Conservation (phyloP, 768 basidiomycete genomes). For the Suillus plorans region DNA sequence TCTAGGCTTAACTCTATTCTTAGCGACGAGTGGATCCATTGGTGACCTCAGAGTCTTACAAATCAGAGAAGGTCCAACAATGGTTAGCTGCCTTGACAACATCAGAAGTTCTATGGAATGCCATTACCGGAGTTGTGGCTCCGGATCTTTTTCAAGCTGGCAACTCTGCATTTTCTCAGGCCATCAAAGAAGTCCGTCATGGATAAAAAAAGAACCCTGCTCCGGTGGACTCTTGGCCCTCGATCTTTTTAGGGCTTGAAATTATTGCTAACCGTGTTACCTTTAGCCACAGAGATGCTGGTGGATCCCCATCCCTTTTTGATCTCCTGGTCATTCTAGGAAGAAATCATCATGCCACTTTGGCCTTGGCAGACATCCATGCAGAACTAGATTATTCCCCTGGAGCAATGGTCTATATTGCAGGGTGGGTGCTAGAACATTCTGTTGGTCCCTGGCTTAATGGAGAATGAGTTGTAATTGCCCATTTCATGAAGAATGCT, state of each 20-base stretch:
- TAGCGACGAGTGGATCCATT: neutral
- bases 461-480: neutral
- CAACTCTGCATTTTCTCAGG: neutral
- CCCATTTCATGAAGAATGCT: neutral
- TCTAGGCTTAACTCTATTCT: neutral
- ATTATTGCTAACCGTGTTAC: neutral
- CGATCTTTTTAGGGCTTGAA: neutral
- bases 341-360: neutral
- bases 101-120: neutral
- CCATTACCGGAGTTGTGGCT: neutral
- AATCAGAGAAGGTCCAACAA: neutral
- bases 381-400: constrained; percentile 1
- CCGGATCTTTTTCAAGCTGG: neutral
- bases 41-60: neutral
- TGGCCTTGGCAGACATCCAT: neutral
- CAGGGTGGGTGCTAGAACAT: constrained; percentile 1
- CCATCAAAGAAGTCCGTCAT: too few species aligned
- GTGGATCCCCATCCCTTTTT: neutral
- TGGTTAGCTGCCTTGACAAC: neutral
- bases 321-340: constrained; percentile 9
- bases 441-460: too few species aligned
- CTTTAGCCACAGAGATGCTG: neutral
- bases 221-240: neutral
- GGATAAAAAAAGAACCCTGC: neutral
- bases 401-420: constrained; percentile 3